Evolutionary conservation across 495 filamentous ascomycete species (phyloP).

Genomic region (Extremus antarcticus): DNA sequence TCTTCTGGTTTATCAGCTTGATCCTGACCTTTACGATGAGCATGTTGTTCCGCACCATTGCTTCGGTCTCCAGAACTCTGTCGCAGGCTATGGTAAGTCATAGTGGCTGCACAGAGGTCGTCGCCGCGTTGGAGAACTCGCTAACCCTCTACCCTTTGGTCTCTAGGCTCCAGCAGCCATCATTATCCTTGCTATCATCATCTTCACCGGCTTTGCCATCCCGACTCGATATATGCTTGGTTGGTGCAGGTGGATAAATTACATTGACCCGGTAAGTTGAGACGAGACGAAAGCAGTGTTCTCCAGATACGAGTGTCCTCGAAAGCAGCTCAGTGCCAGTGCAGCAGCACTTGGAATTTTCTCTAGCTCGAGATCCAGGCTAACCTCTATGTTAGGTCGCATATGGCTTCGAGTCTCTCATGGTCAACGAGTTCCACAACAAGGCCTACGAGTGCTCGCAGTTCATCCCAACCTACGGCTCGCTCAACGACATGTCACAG

Average conservation of each 20-base stretch:
- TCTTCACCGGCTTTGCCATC: slow-evolving; percentile 69
- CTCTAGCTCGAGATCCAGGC: too few relatives aligned
- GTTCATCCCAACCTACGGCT: slow-evolving; percentile 45
- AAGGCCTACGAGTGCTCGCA: slow-evolving; percentile 52
- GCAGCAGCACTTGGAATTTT: too few relatives aligned
- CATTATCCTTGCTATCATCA: slow-evolving; percentile 59
- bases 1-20: slow-evolving; percentile 37
- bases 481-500: slow-evolving; percentile 31
- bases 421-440: slow-evolving; percentile 79
- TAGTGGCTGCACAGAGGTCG: too few relatives aligned
- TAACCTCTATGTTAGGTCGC: too few relatives aligned
- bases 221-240: slow-evolving; percentile 63
- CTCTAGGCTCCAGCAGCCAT: slow-evolving; percentile 71
- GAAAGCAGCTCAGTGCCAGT: too few relatives aligned
- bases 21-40: slow-evolving; percentile 34
- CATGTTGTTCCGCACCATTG: slow-evolving; percentile 65
- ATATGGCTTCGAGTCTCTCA: slow-evolving; percentile 77
- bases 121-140: too few relatives aligned
- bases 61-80: slow-evolving; percentile 64
- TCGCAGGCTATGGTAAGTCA: slow-evolving; percentile 78
- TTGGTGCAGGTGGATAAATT: slow-evolving; percentile 85
- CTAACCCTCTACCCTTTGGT: too few relatives aligned
- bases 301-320: too few relatives aligned
- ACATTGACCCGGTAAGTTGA: slow-evolving; percentile 78
- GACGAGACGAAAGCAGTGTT: too few relatives aligned